These are phyloP conservation scores for Vitis hybrid DNA, from an alignment of 177 flowering plant genomes.

Conservation along the genomic window DNA sequence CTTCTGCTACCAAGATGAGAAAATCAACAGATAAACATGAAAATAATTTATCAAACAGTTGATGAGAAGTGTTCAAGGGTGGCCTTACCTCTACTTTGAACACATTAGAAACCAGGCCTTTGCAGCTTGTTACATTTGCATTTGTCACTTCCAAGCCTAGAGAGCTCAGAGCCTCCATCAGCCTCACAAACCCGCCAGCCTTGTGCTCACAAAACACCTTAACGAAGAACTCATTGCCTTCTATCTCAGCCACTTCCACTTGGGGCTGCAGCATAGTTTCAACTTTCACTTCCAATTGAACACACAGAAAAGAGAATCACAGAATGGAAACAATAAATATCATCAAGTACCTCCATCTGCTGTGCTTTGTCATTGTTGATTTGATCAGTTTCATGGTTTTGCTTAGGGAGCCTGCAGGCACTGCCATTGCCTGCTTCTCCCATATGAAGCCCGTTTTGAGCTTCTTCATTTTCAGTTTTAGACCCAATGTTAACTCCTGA, in stretches of 20 bases:
- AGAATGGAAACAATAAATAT: not conserved
- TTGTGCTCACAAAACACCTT: conserved; percentile 79
- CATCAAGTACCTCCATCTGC: conserved; percentile 72
- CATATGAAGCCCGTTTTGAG: conserved; percentile 24
- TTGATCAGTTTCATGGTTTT: conserved; percentile 26
- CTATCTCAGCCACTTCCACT: conserved; percentile 77
- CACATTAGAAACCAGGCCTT: conserved; percentile 63
- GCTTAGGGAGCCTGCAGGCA: conserved; percentile 15
- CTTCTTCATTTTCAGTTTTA: conserved; percentile 23
- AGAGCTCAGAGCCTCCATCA: conserved; percentile 76
- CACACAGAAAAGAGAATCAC: not conserved
- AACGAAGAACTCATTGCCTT: conserved; percentile 69
- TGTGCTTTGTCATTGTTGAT: conserved; percentile 46
- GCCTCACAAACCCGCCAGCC: conserved; percentile 72
- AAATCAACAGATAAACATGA: not conserved
- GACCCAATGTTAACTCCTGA: conserved; percentile 5
- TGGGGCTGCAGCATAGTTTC: conserved; percentile 42
- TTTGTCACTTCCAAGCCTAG: conserved; percentile 82
- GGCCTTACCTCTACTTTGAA: conserved; percentile 70
- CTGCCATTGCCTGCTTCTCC: conserved; percentile 26
- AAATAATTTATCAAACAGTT: too few relatives aligned
- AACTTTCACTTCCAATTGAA: too few relatives aligned
- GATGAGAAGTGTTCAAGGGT: too few relatives aligned
- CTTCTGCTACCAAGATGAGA: conserved; percentile 40
- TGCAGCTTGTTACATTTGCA: conserved; percentile 67